A percentile compares a stretch with the other conserved stretches of the same genome.
Conservation (phyloP, 169 alveolate genomes). For the Plasmodium knowlesi region DNA sequence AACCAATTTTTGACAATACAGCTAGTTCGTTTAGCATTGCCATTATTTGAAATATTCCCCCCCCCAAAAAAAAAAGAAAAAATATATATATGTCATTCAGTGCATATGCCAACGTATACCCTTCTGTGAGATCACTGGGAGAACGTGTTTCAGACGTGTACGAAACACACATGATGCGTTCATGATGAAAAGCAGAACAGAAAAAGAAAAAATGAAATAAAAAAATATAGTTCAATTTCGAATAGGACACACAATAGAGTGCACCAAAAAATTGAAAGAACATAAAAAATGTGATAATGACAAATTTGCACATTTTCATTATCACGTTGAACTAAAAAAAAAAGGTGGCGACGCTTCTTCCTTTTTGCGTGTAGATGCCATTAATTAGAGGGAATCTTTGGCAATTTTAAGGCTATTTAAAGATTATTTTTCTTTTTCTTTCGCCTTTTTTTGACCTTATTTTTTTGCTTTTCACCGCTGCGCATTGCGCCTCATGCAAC, state of each 20-base stretch:
- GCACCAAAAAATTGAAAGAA: background rate
- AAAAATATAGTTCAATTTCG: background rate
- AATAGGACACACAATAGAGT: background rate
- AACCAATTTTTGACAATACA: background rate
- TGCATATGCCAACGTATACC: background rate
- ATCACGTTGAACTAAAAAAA: background rate
- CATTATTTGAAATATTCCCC: background rate
- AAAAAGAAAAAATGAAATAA: background rate
- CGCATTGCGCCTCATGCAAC: background rate
- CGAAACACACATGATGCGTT: background rate
- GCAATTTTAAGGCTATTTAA: background rate
- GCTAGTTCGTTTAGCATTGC: background rate
- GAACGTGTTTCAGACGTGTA: background rate
- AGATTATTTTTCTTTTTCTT: background rate
- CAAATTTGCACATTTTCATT: background rate
- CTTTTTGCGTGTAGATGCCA: background rate
- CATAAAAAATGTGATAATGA: background rate
- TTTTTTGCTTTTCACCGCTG: background rate
- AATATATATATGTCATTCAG: background rate
- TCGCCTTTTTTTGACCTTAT: background rate
- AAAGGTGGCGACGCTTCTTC: background rate
- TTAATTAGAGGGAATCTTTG: background rate
- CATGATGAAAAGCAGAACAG: background rate
- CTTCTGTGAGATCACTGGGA: background rate
- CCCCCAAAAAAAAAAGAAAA: background rate